Conservation (phyloP, 2,329 filamentous ascomycete species). For the Fusarium goolgardi region DNA sequence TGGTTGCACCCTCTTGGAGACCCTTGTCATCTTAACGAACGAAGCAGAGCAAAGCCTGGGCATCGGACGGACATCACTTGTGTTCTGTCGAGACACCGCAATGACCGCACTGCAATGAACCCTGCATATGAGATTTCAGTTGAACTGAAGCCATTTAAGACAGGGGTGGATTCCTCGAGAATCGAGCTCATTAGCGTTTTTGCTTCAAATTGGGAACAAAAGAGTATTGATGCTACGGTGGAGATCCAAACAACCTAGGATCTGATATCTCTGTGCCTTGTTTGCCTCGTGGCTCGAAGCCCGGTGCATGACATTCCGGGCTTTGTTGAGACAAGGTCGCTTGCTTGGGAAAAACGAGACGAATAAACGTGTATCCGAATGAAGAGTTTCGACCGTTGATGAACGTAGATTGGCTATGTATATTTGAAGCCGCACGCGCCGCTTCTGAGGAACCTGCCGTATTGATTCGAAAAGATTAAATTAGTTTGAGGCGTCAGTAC, state of each 20-base stretch:
- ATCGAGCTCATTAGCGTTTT: background rate
- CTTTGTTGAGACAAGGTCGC: conserved; percentile 27
- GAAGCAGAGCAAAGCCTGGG: conserved; percentile 22
- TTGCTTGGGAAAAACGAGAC: background rate
- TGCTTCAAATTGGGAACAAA: background rate
- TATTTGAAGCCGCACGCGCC: conserved; percentile 14
- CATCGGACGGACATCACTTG: conserved; percentile 11
- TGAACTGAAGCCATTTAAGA: conserved; percentile 24
- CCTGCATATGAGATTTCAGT: conserved; percentile 40
- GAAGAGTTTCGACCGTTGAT: background rate
- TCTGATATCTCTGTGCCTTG: conserved; percentile 14
- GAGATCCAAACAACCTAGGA: conserved; percentile 23
- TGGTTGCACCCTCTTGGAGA: conserved; percentile 26
- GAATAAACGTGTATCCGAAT: background rate
- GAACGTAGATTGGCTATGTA: background rate
- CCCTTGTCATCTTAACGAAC: conserved; percentile 32
- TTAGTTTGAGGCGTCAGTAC: background rate
- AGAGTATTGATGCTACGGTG: conserved; percentile 3
- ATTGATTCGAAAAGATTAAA: conserved; percentile 2
- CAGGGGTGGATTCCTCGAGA: conserved; percentile 34
- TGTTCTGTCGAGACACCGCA: conserved; percentile 9
- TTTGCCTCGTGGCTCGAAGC: conserved; percentile 37
- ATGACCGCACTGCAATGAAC: conserved; percentile 20
- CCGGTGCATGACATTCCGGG: conserved; percentile 35
- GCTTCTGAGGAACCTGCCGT: conserved; percentile 9